phyloP scores from a whole-genome alignment of 139 green algal species.

The Mesotaenium endlicherianum region DNA sequence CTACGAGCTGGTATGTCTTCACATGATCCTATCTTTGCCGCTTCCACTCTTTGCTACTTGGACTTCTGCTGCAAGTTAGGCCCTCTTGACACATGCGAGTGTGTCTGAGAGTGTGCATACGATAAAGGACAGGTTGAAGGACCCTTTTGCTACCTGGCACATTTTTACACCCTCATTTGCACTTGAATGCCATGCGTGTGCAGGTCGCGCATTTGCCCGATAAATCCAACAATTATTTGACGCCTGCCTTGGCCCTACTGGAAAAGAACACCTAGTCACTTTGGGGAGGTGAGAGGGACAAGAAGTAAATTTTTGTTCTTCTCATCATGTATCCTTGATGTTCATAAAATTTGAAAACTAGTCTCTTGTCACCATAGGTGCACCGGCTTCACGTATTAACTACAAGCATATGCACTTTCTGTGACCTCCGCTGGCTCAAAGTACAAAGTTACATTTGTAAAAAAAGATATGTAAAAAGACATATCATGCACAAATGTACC shows the following conservation, averaged over 20 bases:
- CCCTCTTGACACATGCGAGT: neutral
- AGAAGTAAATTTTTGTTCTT: neutral
- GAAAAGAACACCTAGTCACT: constrained; percentile 49
- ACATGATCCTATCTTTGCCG: neutral
- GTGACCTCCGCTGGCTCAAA: neutral
- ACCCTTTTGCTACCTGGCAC: neutral
- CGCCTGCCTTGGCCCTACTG: constrained; percentile 39
- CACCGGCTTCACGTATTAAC: neutral
- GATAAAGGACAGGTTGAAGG: neutral
- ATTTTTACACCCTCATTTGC: neutral
- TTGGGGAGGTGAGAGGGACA: neutral
- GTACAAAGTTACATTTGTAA: neutral
- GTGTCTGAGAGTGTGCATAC: neutral
- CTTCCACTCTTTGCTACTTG: neutral
- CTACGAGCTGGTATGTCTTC: constrained; percentile 43
- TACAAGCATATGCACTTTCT: no score
- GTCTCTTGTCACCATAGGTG: neutral
- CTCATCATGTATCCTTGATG: neutral
- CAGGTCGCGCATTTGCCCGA: constrained; percentile 52
- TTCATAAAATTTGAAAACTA: neutral
- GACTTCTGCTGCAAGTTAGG: neutral
- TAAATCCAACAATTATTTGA: constrained; percentile 53
- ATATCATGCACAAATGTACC: no score
- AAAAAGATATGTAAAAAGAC: no score
- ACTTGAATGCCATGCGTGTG: neutral